These are phyloP conservation scores for Hericium coralloides DNA, from an alignment of 768 basidiomycete species.

Conservation along the genomic window DNA sequence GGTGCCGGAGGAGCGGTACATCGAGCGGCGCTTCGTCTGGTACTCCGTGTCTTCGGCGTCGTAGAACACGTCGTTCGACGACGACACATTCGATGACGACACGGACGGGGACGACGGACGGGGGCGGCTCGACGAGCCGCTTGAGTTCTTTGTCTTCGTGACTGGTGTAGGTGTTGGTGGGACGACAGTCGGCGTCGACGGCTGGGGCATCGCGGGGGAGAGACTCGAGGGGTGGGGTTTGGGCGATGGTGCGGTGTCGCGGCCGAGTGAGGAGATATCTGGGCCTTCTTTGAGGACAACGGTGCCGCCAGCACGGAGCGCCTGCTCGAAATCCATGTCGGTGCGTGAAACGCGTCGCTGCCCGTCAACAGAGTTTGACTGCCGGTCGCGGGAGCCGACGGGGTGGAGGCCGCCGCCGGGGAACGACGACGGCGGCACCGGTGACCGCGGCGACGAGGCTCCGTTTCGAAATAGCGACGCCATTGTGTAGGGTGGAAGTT, in stretches of 20 bases:
- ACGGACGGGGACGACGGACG: slow-evolving; percentile 31
- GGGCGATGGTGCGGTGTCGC: slow-evolving; percentile 32
- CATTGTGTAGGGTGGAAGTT: slow-evolving; percentile 33
- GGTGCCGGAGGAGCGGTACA: slow-evolving; percentile 84
- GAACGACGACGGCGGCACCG: slow-evolving; percentile 38
- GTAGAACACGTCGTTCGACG: slow-evolving; percentile 50
- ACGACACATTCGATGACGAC: slow-evolving; percentile 46
- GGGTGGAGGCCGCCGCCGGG: slow-evolving; percentile 42
- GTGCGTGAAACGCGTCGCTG: slow-evolving; percentile 58
- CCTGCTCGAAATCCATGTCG: slow-evolving; percentile 79
- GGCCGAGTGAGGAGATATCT: slow-evolving; percentile 62
- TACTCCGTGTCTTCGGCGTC: slow-evolving; percentile 61
- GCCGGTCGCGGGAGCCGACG: slow-evolving; percentile 41
- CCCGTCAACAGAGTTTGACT: slow-evolving; percentile 22
- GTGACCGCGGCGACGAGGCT: slow-evolving; percentile 30
- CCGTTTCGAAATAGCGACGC: slow-evolving; percentile 52
- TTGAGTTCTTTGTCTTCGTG: slow-evolving; percentile 17
- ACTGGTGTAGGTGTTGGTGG: slow-evolving; percentile 59
- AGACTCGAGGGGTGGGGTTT: slow-evolving; percentile 25
- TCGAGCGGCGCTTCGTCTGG: slow-evolving; percentile 69
- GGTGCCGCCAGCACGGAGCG: slow-evolving; percentile 56
- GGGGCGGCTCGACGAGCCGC: slow-evolving; percentile 20
- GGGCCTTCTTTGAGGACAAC: slow-evolving; percentile 61
- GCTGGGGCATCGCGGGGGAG: slow-evolving; percentile 25
- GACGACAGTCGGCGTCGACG: slow-evolving; percentile 52